Conservation (phyloP, 2,329 filamentous ascomycete species). For the Lachnellula hyalina region DNA sequence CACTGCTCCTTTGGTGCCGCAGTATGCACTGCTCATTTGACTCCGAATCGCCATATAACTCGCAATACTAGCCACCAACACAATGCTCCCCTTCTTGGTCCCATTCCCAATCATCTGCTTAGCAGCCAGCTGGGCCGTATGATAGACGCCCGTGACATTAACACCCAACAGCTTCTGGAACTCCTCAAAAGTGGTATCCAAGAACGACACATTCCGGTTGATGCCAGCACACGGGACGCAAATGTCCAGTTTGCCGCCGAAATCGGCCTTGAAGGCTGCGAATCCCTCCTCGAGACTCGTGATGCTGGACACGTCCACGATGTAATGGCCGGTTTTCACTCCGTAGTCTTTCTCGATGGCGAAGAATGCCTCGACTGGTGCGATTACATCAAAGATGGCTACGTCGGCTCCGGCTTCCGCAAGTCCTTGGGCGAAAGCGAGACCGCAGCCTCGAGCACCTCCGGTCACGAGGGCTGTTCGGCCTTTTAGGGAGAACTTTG, state of each 20-base stretch:
- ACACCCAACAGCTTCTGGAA: slow-evolving; percentile 38
- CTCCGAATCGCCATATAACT: slow-evolving; percentile 45
- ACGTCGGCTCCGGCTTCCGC: slow-evolving; percentile 42
- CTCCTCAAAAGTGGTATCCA: slow-evolving; percentile 39
- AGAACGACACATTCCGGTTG: slow-evolving; percentile 39
- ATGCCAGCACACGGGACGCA: slow-evolving; percentile 42
- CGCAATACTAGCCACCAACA: slow-evolving; percentile 49
- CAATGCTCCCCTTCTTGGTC: slow-evolving; percentile 46
- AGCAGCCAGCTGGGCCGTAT: slow-evolving; percentile 33
- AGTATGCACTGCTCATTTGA: slow-evolving; percentile 43
- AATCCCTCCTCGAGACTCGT: slow-evolving; percentile 30
- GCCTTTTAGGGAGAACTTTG: slow-evolving; percentile 41
- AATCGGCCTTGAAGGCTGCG: slow-evolving; percentile 29
- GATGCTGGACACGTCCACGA: slow-evolving; percentile 35
- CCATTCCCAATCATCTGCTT: slow-evolving; percentile 37
- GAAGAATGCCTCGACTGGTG: slow-evolving; percentile 35
- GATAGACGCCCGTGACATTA: slow-evolving; percentile 45
- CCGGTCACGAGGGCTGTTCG: slow-evolving; percentile 42
- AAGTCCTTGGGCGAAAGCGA: slow-evolving; percentile 39
- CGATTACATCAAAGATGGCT: slow-evolving; percentile 42
- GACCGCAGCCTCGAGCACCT: slow-evolving; percentile 41
- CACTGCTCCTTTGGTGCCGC: slow-evolving; percentile 43
- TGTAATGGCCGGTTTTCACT: slow-evolving; percentile 39
- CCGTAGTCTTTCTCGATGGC: slow-evolving; percentile 37
- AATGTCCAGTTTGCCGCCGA: slow-evolving; percentile 36